These are phyloP conservation scores for Glaciozyma antarctica DNA, from an alignment of 768 basidiomycete genomes.

Conservation along the genomic window DNA sequence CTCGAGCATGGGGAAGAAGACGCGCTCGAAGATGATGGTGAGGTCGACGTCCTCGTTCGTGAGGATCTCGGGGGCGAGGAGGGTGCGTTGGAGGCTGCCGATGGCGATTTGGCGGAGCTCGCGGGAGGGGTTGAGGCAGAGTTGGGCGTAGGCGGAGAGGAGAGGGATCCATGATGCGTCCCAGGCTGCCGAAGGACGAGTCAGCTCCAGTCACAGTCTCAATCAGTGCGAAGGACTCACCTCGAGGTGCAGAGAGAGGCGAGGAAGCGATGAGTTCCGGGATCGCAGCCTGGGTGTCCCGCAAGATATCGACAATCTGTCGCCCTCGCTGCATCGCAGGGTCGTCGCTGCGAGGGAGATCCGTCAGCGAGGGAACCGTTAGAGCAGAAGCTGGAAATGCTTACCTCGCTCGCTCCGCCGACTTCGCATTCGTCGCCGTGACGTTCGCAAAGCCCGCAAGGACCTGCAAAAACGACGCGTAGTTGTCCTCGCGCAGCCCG, in stretches of 20 bases:
- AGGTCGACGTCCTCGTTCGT: conserved; percentile 54
- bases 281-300: conserved; percentile 60
- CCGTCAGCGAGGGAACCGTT: neutral
- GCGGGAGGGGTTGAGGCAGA: conserved; percentile 72
- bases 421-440: conserved; percentile 45
- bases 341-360: conserved; percentile 40
- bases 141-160: conserved; percentile 61
- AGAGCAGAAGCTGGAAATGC: neutral
- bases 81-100: conserved; percentile 67
- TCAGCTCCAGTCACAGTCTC: neutral
- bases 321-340: conserved; percentile 69
- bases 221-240: conserved; percentile 33
- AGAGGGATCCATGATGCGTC: conserved; percentile 65
- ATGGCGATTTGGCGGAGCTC: conserved; percentile 75
- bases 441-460: conserved; percentile 76
- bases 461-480: conserved; percentile 63
- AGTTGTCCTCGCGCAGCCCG: conserved; percentile 65
- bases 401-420: conserved; percentile 19
- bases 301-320: conserved; percentile 69
- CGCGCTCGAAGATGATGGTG: conserved; percentile 74
- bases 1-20: conserved; percentile 83
- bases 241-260: conserved; percentile 35
- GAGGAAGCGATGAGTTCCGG: conserved; percentile 50
- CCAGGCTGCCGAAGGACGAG: conserved; percentile 51
- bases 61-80: conserved; percentile 66